These are phyloP conservation scores for Lipomyces starkeyi DNA, from an alignment of 805 yeast species.

Conservation along the genomic window DNA sequence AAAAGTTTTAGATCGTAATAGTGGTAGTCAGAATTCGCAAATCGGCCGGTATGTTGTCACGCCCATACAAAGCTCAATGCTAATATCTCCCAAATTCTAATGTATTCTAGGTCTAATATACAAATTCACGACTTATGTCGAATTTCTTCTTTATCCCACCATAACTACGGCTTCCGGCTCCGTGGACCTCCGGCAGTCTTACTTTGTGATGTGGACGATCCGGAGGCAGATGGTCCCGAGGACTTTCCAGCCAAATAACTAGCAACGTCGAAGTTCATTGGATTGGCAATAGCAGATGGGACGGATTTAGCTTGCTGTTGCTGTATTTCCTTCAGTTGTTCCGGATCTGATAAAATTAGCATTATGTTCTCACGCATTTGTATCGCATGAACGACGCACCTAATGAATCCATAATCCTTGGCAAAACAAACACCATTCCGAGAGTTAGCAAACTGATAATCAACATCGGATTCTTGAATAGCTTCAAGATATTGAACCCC, in stretches of 20 bases:
- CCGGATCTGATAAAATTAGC: constrained; percentile 41
- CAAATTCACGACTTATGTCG: background rate
- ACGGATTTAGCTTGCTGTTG: constrained; percentile 38
- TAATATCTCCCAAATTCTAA: background rate
- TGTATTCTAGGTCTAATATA: background rate
- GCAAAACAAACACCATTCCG: constrained; percentile 45
- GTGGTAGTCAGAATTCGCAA: background rate
- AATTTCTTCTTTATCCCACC: background rate
- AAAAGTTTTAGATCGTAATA: background rate
- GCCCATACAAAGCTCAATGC: background rate
- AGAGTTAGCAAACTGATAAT: constrained; percentile 45
- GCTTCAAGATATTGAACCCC: constrained; percentile 42
- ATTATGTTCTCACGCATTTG: background rate
- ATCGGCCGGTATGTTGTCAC: background rate
- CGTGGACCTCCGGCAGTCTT: background rate
- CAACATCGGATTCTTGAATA: constrained; percentile 49
- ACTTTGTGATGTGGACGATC: background rate
- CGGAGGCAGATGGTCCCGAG: constrained; percentile 11
- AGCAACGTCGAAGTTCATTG: constrained; percentile 44
- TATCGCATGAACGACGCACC: constrained; percentile 33
- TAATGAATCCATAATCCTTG: constrained; percentile 42
- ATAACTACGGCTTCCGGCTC: background rate
- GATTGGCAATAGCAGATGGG: constrained; percentile 33
- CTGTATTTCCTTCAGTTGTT: constrained; percentile 45
- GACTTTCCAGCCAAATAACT: constrained; percentile 43